These are phyloP conservation scores for Vaccinium myrtillus DNA, from an alignment of 148 eudicot species.

Conservation along the genomic window DNA sequence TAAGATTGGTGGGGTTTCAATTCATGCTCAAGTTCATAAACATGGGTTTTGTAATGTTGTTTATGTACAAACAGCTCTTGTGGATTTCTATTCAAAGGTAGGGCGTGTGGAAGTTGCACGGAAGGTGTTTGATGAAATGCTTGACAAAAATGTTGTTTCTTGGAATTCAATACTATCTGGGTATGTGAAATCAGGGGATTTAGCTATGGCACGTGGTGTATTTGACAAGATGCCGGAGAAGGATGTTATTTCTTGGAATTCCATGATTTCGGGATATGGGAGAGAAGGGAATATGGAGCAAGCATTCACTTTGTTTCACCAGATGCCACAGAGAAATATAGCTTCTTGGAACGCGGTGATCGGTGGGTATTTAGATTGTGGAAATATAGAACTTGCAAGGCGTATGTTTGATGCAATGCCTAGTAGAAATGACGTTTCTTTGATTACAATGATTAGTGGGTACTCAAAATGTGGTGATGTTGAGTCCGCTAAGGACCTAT, in stretches of 20 bases:
- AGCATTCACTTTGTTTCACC: constrained; percentile 49
- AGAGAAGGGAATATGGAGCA: constrained; percentile 58
- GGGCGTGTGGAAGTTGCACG: constrained; percentile 55
- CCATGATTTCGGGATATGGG: constrained; percentile 71
- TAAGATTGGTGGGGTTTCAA: constrained; percentile 47
- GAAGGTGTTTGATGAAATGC: constrained; percentile 64
- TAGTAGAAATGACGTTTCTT: constrained; percentile 56
- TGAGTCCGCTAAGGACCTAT: constrained; percentile 49
- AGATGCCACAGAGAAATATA: constrained; percentile 61
- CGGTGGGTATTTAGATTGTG: constrained; percentile 60
- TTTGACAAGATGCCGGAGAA: constrained; percentile 61
- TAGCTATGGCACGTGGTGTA: constrained; percentile 42
- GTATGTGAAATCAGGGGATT: constrained; percentile 50
- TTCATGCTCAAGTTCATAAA: constrained; percentile 71
- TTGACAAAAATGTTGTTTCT: constrained; percentile 61
- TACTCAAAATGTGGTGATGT: constrained; percentile 73
- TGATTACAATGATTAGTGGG: constrained; percentile 70
- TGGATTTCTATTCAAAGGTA: constrained; percentile 68
- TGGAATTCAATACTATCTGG: constrained; percentile 81
- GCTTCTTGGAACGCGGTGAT: constrained; percentile 88
- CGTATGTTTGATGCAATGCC: constrained; percentile 65
- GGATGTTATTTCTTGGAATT: constrained; percentile 79
- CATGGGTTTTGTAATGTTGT: constrained; percentile 48
- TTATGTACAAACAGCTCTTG: constrained; percentile 68
- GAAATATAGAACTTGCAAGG: constrained; percentile 55